Evolutionary conservation across 2,329 filamentous ascomycete species (phyloP).

Genomic region (Raffaelea albimanens): DNA sequence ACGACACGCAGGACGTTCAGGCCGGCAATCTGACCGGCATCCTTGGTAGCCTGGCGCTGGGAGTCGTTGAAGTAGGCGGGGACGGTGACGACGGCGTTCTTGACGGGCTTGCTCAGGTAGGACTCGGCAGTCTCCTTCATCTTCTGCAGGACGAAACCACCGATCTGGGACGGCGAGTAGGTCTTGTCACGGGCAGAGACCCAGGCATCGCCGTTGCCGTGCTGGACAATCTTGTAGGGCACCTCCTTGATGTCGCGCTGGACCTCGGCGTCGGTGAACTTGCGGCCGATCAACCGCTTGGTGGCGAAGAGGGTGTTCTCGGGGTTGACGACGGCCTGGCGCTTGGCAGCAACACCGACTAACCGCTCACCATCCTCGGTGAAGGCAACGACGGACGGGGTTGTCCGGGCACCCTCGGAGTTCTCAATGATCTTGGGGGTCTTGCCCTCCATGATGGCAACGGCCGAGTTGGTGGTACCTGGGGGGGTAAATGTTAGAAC

Average conservation of each 20-base stretch:
- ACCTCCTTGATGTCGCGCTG: conserved; percentile 97
- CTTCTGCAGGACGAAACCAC: conserved; percentile 93
- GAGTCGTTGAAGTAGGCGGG: conserved; percentile 99
- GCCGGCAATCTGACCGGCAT: conserved; percentile 92
- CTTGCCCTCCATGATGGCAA: conserved; percentile 97
- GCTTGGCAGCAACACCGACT: conserved; percentile 95
- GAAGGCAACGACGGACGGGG: conserved; percentile 91
- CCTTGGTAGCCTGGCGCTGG: conserved; percentile 97
- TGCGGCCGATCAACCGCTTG: conserved; percentile 96
- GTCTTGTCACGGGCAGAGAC: conserved; percentile 87
- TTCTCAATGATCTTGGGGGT: conserved; percentile 94
- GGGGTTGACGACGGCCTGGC: conserved; percentile 95
- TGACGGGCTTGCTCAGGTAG: conserved; percentile 89
- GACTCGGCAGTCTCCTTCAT: conserved; percentile 97
- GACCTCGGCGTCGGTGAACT: conserved; percentile 88
- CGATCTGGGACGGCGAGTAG: conserved; percentile 97
- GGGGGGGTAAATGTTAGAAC: not conserved
- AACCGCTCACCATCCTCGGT: conserved; percentile 91
- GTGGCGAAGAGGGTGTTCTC: conserved; percentile 98
- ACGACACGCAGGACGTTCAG: conserved; percentile 99
- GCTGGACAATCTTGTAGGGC: conserved; percentile 96
- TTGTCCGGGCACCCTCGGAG: conserved; percentile 85
- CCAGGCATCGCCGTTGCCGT: conserved; percentile 95
- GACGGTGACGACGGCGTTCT: conserved; percentile 94
- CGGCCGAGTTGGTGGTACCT: conserved; percentile 94